Conservation (phyloP, 768 basidiomycete species). For the Saitozyma sp. region DNA sequence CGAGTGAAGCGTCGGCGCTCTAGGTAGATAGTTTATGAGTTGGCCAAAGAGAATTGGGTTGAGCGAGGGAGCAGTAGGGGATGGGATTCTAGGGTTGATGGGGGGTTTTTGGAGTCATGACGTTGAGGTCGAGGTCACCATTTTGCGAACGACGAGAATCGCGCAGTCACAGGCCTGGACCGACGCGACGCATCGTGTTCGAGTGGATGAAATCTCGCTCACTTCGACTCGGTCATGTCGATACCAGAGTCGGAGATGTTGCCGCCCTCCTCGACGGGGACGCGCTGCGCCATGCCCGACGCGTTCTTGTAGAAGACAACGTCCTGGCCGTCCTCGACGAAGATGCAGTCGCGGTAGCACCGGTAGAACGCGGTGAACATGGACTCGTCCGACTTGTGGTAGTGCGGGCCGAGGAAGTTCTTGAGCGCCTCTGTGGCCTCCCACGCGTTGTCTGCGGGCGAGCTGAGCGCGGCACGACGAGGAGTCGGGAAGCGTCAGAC, state of each 20-base stretch:
- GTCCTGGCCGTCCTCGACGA: conserved; percentile 90
- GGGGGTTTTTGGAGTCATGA: too few relatives aligned
- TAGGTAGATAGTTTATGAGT: too few relatives aligned
- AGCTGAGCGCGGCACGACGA: conserved; percentile 2
- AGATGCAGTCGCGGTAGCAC: conserved; percentile 80
- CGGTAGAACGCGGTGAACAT: conserved; percentile 64
- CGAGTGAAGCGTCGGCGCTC: too few relatives aligned
- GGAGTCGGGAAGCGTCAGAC: neutral
- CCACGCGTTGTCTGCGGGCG: conserved; percentile 63
- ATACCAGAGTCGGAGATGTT: conserved; percentile 67
- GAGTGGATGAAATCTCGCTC: neutral
- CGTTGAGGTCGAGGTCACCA: too few relatives aligned
- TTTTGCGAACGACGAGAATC: too few relatives aligned
- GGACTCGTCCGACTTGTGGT: conserved; percentile 51
- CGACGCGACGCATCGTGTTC: neutral
- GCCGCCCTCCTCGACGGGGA: conserved; percentile 65
- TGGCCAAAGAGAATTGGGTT: too few relatives aligned
- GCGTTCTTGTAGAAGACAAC: conserved; percentile 66
- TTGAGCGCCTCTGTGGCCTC: conserved; percentile 85
- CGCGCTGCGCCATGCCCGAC: conserved; percentile 69
- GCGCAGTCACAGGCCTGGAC: too few relatives aligned
- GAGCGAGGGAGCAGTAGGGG: too few relatives aligned
- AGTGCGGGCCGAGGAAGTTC: conserved; percentile 64
- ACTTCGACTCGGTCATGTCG: conserved; percentile 55
- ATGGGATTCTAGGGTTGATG: too few relatives aligned